phyloP scores from a whole-genome alignment of 129 eudicot species.

The Oenanthe sinensis region DNA sequence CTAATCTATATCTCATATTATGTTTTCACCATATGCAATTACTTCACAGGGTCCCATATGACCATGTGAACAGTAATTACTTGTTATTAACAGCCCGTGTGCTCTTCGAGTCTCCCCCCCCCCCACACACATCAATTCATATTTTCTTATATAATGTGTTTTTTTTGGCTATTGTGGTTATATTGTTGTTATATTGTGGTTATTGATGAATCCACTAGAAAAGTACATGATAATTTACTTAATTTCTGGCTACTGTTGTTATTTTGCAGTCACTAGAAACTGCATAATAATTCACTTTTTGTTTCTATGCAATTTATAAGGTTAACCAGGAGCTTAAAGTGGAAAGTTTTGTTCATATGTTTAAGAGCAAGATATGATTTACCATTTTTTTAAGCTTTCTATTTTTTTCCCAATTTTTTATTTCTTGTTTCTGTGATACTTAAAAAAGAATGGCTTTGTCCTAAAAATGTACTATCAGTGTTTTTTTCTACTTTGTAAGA shows the following conservation, averaged over 20 bases:
- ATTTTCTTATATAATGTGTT: background rate
- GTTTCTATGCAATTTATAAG: background rate
- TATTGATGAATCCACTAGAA: background rate
- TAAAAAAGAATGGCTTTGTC: background rate
- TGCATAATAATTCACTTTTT: background rate
- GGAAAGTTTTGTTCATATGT: background rate
- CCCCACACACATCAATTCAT: background rate
- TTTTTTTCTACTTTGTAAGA: background rate
- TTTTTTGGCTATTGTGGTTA: background rate
- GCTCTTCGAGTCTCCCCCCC: background rate
- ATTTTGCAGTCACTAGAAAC: background rate
- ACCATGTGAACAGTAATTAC: background rate
- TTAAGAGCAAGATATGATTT: background rate
- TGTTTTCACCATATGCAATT: background rate
- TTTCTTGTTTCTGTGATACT: background rate
- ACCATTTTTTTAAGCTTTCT: background rate
- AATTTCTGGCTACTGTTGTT: background rate
- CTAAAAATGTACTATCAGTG: background rate
- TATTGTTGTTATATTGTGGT: background rate
- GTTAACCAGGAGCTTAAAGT: background rate
- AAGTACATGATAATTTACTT: background rate
- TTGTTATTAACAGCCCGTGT: background rate
- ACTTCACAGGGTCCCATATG: background rate
- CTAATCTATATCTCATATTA: background rate
- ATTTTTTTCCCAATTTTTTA: background rate